Conservation (phyloP, 169 alveolate species). For the Plasmodium adleri region DNA sequence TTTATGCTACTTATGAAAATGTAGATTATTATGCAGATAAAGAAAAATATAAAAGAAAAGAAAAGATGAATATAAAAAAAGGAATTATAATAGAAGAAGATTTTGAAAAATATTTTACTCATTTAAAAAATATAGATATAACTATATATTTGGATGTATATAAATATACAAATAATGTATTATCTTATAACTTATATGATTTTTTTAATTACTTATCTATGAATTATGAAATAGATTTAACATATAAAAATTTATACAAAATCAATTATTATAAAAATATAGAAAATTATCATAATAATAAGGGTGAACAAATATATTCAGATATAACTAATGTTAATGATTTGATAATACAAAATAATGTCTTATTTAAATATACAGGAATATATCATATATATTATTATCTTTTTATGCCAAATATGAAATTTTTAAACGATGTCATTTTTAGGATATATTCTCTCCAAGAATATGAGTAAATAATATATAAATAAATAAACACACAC, state of each 20-base stretch:
- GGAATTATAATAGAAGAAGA: constrained; percentile 41
- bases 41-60: constrained; percentile 59
- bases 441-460: constrained; percentile 50
- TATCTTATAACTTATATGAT: constrained; percentile 43
- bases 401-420: constrained; percentile 46
- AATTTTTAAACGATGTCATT: constrained; percentile 38
- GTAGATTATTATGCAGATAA: constrained; percentile 60
- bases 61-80: constrained; percentile 47
- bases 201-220: constrained; percentile 60
- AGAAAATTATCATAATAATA: constrained; percentile 43
- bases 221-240: constrained; percentile 64
- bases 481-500: neutral
- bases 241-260: constrained; percentile 57
- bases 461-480: constrained; percentile 55
- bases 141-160: constrained; percentile 52
- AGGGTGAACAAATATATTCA: constrained; percentile 27
- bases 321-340: constrained; percentile 44
- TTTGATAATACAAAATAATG: constrained; percentile 40
- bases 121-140: constrained; percentile 45
- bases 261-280: constrained; percentile 37
- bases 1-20: constrained; percentile 73
- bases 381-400: constrained; percentile 48
- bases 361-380: constrained; percentile 34
- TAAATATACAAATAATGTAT: constrained; percentile 55
- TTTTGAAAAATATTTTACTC: constrained; percentile 70